Base-by-base conservation (phyloP, 163 green algal species). In the Chloroidium sp. region DNA sequence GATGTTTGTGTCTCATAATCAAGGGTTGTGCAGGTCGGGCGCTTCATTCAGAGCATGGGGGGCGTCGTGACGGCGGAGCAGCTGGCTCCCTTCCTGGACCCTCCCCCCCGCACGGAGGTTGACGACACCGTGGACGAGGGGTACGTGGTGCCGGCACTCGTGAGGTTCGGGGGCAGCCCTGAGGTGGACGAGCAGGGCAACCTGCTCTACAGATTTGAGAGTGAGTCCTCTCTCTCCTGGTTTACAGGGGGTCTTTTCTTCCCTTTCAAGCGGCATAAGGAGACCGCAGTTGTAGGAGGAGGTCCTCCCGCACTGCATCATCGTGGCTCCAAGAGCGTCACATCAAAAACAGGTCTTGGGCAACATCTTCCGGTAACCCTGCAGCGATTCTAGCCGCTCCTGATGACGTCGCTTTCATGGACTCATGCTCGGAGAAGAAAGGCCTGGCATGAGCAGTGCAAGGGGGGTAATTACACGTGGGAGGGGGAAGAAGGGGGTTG, bases 11-110 rank as follows among this genome's bases (percentile, higher is more conserved):
- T 36, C 36, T 36, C 36, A 36, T 36, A 36, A 36, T 36, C 36
- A 36, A 36, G 36, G 36, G 36, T 36, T 36, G 36, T 79, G 58
- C 76, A 87, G 83, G 60, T 85, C 14, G 86, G 86, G 2, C 76
- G 80, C 58, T 87, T 84, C 84, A 91, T 92, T 68, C 78, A 90
- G 82, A 69, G 61, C 2, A 83, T 84, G 67, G 90, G 91, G 60
- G 93, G 94, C 13, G 91, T 95, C 1, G 88, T 97, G 59, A 92
- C 90, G 57, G 92, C 93, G 0, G 94, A 97, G 82, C 90, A 97
- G 86, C 88, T 97, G 81, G 92, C 92, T 0, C 93, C 93, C 0
- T 96, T 91, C 80, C 77, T 97, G 61, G 91, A 97, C 68, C 3
- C 85, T 57, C 8, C 60, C 79, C 75, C 64, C 4, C 67, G 76